Evolutionary conservation across 495 filamentous ascomycete species (phyloP).

Genomic region (Aspergillus asperescens): DNA sequence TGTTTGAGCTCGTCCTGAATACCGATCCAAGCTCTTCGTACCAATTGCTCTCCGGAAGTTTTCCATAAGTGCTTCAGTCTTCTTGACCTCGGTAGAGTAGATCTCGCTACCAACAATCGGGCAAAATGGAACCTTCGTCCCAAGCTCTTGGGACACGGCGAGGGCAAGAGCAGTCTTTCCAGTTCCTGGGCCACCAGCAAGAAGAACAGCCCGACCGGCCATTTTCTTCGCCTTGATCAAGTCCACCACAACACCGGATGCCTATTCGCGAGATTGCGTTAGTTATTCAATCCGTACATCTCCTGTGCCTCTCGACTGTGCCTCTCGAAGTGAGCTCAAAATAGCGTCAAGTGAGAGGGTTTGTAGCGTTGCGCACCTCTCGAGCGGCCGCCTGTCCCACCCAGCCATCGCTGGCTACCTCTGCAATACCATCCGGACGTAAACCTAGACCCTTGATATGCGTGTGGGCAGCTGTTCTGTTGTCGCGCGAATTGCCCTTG

Average conservation of each 20-base stretch:
- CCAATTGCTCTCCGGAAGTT: constrained; percentile 96
- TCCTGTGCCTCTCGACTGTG: not conserved
- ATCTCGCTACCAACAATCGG: constrained; percentile 96
- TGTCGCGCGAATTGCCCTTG: constrained; percentile 90
- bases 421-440: constrained; percentile 73
- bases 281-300: constrained; percentile 14
- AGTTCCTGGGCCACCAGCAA: constrained; percentile 89
- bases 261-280: constrained; percentile 41
- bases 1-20: not conserved
- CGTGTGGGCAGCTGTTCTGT: constrained; percentile 91
- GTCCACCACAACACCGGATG: constrained; percentile 91
- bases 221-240: constrained; percentile 94
- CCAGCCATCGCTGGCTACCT: constrained; percentile 71
- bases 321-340: not conserved
- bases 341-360: not conserved
- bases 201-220: constrained; percentile 86
- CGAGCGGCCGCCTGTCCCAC: constrained; percentile 83
- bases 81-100: constrained; percentile 96
- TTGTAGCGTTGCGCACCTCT: constrained; percentile 53
- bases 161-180: constrained; percentile 96
- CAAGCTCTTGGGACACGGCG: constrained; percentile 90
- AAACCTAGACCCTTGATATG: constrained; percentile 94
- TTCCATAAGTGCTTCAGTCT: constrained; percentile 98
- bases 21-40: constrained; percentile 19
- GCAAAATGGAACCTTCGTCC: constrained; percentile 95